Conservation (phyloP, 805 yeast genomes). For the Naumovozyma castellii region DNA sequence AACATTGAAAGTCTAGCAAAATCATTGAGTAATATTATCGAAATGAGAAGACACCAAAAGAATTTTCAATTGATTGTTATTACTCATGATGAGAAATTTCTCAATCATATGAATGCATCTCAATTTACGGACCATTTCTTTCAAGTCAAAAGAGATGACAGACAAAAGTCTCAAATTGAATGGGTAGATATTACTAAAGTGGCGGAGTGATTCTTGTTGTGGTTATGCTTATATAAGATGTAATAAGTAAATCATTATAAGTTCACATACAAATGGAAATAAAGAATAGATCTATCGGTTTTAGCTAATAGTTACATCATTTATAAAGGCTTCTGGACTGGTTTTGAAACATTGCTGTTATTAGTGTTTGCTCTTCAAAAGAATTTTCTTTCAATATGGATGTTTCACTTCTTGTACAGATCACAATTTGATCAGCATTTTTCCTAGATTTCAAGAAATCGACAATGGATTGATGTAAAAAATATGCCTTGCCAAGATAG, state of each 20-base stretch:
- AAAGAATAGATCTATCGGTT: too few species aligned
- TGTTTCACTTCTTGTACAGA: background rate
- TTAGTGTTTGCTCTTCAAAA: background rate
- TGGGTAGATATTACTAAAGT: slow-evolving; percentile 39
- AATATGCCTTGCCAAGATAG: slow-evolving; percentile 12
- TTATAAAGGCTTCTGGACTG: too few species aligned
- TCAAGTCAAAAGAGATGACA: slow-evolving; percentile 67
- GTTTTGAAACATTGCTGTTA: background rate
- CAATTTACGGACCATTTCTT: slow-evolving; percentile 82
- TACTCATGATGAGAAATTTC: slow-evolving; percentile 91
- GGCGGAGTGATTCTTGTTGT: slow-evolving; percentile 14
- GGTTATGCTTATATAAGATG: background rate
- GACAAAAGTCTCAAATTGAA: slow-evolving; percentile 71
- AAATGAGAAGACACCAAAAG: slow-evolving; percentile 60
- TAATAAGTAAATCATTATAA: too few species aligned
- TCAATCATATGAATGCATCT: slow-evolving; percentile 75
- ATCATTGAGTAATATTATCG: slow-evolving; percentile 67
- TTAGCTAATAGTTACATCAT: too few species aligned
- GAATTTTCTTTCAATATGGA: background rate
- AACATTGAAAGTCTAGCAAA: slow-evolving; percentile 82
- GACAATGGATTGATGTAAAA: background rate
- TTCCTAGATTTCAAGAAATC: background rate
- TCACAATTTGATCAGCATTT: background rate
- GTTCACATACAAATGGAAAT: too few species aligned
- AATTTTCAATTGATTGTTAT: slow-evolving; percentile 93